Evolutionary conservation across 169 alveolate genomes (phyloP).

Genomic region (Amoebophrya sp.): DNA sequence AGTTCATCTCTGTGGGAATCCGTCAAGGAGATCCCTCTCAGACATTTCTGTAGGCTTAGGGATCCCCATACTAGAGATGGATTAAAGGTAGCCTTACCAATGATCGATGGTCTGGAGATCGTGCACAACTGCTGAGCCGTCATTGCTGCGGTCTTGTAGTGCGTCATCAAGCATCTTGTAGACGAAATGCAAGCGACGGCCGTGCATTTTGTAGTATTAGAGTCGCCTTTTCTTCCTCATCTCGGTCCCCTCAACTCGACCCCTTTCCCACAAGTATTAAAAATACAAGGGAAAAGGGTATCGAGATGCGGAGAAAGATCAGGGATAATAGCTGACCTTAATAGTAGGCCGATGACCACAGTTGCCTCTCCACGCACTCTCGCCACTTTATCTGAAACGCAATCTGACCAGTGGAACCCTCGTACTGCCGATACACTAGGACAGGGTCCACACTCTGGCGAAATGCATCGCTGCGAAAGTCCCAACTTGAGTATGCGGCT

Average conservation of each 20-base stretch:
- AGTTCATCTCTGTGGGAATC: too few relatives aligned
- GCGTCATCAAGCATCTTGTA: background rate
- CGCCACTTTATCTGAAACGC: background rate
- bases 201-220: background rate
- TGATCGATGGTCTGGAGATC: background rate
- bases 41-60: too few relatives aligned
- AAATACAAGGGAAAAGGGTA: too few relatives aligned
- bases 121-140: background rate
- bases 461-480: background rate
- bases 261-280: too few relatives aligned
- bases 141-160: background rate
- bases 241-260: too few relatives aligned
- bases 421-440: background rate
- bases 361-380: background rate
- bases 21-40: too few relatives aligned
- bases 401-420: background rate
- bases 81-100: background rate
- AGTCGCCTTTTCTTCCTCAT: too few relatives aligned
- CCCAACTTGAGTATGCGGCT: background rate
- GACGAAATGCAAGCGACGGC: background rate
- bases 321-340: too few relatives aligned
- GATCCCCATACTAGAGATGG: too few relatives aligned
- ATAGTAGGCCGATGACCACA: background rate
- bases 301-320: too few relatives aligned
- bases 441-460: background rate